Evolutionary conservation across 768 basidiomycete species (phyloP), one percentile per base, ranked within the genome.

Genomic region (Phlebiopsis gigantea): DNA sequence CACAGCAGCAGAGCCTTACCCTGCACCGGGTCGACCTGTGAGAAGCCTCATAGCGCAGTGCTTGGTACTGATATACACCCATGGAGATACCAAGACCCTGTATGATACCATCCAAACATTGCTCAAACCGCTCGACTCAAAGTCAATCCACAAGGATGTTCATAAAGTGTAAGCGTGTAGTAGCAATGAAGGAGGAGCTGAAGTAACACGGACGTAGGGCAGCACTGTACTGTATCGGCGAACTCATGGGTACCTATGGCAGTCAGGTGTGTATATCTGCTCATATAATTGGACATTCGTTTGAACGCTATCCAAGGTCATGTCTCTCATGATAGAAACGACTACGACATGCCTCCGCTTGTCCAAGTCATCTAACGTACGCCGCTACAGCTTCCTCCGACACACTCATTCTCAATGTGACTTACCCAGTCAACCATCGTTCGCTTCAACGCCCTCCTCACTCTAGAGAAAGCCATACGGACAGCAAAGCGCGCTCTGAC

Each of bases 271-370:
- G 85, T 65, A 14, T 15, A 14, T 50, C 9, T 9, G 8, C 34
- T 39, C 34, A 45, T n/a, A 31, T 31, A 29, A 15, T 44, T 5
- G 4, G 43, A 48, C 31, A 24, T 30, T n/a, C 29, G 25, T 22
- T 29, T 48, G n/a, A n/a, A n/a, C n/a, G n/a, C n/a, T n/a, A n/a
- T n/a, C n/a, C n/a, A n/a, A 98, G 92, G 85, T 94, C 68, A 96
- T 98, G 94, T 97, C 94, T 0, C 88, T 94, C 63, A 88, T 95
- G 84, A 80, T 86, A 26, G 96, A 98, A 67, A 88, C 95, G 30
- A 73, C 82, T 19, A 73, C 77, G 1, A 75, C 83, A 0, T 76
- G 85, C 0, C 69, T 90, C 43, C 92, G 85, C 68, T 81, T 86
- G 0, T 78, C 81, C 62, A 88, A 81, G 59, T 82, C 86, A 8